A percentile compares a stretch with the other conserved stretches of the same genome.
These are phyloP conservation scores for Ceriops zippeliana DNA, from an alignment of 345 rosid genomes.

Conservation along the genomic window DNA sequence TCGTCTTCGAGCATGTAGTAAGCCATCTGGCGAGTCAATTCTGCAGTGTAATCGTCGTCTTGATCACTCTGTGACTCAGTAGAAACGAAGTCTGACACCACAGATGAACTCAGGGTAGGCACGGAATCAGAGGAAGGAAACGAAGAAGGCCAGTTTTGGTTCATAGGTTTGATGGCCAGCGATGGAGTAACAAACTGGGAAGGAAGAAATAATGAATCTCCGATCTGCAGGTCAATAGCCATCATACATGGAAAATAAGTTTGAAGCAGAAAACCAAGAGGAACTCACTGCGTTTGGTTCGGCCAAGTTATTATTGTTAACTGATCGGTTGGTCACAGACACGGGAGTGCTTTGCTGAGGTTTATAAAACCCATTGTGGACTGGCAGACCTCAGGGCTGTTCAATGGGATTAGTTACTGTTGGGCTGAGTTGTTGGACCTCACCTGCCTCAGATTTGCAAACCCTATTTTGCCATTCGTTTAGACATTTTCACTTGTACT, in stretches of 20 bases:
- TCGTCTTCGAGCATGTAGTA: conserved; percentile 58
- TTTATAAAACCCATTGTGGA: no score
- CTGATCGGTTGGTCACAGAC: no score
- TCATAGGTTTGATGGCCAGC: background rate
- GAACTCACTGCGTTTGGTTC: no score
- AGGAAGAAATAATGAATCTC: conserved; percentile 26
- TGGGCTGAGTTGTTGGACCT: no score
- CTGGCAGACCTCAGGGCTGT: no score
- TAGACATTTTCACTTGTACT: background rate
- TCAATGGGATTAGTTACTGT: no score
- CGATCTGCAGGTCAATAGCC: conserved; percentile 44
- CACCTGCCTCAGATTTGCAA: no score
- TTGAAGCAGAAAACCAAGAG: background rate
- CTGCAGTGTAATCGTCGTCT: conserved; percentile 56
- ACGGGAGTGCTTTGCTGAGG: no score
- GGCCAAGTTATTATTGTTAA: no score
- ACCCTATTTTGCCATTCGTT: background rate
- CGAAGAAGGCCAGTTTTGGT: conserved; percentile 12
- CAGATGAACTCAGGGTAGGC: conserved; percentile 23
- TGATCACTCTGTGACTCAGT: conserved; percentile 35
- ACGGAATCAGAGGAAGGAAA: conserved; percentile 28
- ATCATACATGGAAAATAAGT: conserved; percentile 26
- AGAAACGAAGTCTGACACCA: conserved; percentile 32
- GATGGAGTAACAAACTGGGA: conserved; percentile 8
- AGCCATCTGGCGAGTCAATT: conserved; percentile 84